Evolutionary conservation across 2,329 filamentous ascomycete genomes (phyloP), one percentile per base, ranked within the genome.

Genomic region (Microdochium paspali): DNA sequence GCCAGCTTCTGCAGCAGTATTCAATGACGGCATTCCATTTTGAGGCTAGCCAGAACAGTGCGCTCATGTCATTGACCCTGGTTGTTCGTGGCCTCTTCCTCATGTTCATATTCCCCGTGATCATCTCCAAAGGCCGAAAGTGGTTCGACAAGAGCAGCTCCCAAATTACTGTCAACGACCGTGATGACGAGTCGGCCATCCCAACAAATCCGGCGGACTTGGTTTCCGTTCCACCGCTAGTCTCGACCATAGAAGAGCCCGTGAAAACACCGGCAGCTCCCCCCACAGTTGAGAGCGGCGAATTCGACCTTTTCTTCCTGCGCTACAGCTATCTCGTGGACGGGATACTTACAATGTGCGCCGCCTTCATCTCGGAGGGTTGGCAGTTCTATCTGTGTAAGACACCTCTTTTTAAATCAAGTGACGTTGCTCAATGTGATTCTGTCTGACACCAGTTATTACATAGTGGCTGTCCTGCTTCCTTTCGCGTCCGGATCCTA

Each of bases 351-450:
- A 59, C 56, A 9, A 46, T 47, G 10, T 57, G 50, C 4, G 50
- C 55, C 10, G 54, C 56, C 2, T 58, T 58, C 15, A 52, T 51
- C 13, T 50, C 49, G 2, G 48, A 55, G 31, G 49, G 50, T 3
- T 59, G 56, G 57, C 54, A 59, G 35, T 53, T 58, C 44, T 58
- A 57, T 48, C 48, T 58, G 3, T 51, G 56, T 59, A 49, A 35
- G 56, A 18, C 35, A 10, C 18, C 6, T 6, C 15, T 4, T 12
- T 15, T 35, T 21, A n/a, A 23, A 28, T 18, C 28, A 13, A 9
- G 20, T 10, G 18, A 13, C 13, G 23, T 35, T 2, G 25, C 21
- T 5, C 35, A 7, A 20, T 28, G 31, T 6, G 20, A 15, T 13
- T 44, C 10, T 13, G 12, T 3, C 18, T 31, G 5, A 7, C 4